Evolutionary conservation across 2,329 filamentous ascomycete species (phyloP).

Genomic region (Incumbomyces lentus): DNA sequence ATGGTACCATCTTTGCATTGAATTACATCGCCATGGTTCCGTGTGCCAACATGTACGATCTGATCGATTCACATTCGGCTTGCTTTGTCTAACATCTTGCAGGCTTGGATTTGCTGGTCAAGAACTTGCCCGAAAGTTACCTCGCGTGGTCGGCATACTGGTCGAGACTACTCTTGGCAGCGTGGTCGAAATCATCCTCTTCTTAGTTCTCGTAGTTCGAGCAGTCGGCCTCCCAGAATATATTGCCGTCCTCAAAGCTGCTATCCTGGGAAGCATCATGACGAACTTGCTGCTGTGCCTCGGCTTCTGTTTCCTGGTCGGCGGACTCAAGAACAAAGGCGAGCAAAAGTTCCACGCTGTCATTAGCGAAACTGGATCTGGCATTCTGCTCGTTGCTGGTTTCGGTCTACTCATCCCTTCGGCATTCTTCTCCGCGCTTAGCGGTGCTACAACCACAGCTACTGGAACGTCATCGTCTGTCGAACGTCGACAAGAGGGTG

Average conservation of each 20-base stretch:
- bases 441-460: slow-evolving; percentile 41
- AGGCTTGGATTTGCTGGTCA: slow-evolving; percentile 64
- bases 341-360: slow-evolving; percentile 63
- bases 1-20: slow-evolving; percentile 57
- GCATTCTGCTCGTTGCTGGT: slow-evolving; percentile 65
- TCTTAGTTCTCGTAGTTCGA: slow-evolving; percentile 58
- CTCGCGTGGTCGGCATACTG: slow-evolving; percentile 50
- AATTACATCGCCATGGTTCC: slow-evolving; percentile 71
- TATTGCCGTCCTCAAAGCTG: slow-evolving; percentile 66
- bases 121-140: slow-evolving; percentile 62
- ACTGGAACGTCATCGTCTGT: background rate
- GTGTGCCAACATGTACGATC: slow-evolving; percentile 47
- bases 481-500: background rate
- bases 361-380: slow-evolving; percentile 68
- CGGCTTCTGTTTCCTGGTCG: slow-evolving; percentile 68
- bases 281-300: slow-evolving; percentile 73
- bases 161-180: slow-evolving; percentile 54
- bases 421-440: slow-evolving; percentile 37
- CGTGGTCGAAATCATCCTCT: slow-evolving; percentile 71
- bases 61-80: background rate
- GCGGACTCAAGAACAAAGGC: slow-evolving; percentile 53
- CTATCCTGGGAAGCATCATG: slow-evolving; percentile 72
- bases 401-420: slow-evolving; percentile 39
- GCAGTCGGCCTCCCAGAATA: slow-evolving; percentile 24
- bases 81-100: background rate